Conservation (phyloP, 495 filamentous ascomycete species). For the Penicillium pulvis region DNA sequence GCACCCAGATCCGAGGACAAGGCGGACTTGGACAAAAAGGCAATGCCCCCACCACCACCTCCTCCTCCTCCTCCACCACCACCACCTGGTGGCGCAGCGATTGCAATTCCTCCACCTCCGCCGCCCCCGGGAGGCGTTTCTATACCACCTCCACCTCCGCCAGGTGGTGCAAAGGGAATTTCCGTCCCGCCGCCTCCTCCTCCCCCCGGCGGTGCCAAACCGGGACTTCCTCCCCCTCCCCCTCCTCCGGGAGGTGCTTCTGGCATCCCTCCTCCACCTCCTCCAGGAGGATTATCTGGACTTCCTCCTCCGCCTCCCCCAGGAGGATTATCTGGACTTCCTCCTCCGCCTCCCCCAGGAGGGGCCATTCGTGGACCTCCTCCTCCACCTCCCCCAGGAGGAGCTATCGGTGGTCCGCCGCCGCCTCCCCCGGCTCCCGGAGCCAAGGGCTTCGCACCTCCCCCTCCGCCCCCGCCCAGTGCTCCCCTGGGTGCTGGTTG, state of each 20-base stretch:
- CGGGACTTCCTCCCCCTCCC: constrained; percentile 27
- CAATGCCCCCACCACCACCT: constrained; percentile 48
- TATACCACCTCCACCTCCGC: constrained; percentile 33
- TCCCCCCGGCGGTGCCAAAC: constrained; percentile 42
- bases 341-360: constrained; percentile 55
- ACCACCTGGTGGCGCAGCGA: constrained; percentile 14
- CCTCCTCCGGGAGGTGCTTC: constrained; percentile 39
- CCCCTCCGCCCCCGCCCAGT: constrained; percentile 61
- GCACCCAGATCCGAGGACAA: constrained; percentile 28
- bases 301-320: constrained; percentile 57
- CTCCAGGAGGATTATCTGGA: constrained; percentile 36
- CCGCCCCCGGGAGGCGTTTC: constrained; percentile 40
- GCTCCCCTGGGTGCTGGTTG: constrained; percentile 60
- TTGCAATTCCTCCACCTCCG: constrained; percentile 42
- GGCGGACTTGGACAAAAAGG: constrained; percentile 27
- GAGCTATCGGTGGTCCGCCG: constrained; percentile 42
- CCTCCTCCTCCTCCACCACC: constrained; percentile 44
- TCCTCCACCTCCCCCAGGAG: constrained; percentile 52
- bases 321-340: constrained; percentile 32
- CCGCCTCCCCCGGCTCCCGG: constrained; percentile 59
- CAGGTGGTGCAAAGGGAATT: constrained; percentile 23
- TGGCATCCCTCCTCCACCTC: constrained; percentile 41
- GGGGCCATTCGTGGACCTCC: constrained; percentile 48
- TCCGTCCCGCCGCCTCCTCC: constrained; percentile 46
- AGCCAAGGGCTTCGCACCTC: constrained; percentile 40